Evolutionary conservation across 352 stramenopile species (phyloP).

Genomic region (Blastocystis sp.): DNA sequence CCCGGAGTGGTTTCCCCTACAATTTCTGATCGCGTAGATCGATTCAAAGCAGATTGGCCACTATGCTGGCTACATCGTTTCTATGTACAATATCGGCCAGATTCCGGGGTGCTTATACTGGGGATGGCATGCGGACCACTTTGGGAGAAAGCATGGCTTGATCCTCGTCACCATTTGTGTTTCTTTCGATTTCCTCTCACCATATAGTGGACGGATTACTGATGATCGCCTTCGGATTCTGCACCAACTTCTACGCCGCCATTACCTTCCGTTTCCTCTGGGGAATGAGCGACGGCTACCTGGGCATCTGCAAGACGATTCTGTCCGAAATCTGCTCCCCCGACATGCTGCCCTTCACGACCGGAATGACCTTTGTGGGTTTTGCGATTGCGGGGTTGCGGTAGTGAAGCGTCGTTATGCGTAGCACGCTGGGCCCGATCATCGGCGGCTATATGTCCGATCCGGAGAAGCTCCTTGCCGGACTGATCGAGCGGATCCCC

Average conservation of each 20-base stretch:
- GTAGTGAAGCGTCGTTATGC: background rate
- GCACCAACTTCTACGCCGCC: constrained; percentile 54
- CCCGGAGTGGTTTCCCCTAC: background rate
- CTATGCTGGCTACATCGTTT: constrained; percentile 65
- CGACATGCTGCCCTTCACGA: constrained; percentile 51
- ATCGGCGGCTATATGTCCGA: constrained; percentile 60
- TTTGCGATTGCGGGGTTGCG: constrained; percentile 11
- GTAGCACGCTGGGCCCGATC: constrained; percentile 40
- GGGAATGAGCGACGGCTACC: constrained; percentile 57
- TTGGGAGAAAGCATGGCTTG: constrained; percentile 32
- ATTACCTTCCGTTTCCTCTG: constrained; percentile 56
- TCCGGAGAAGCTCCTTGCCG: constrained; percentile 32
- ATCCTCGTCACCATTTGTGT: constrained; percentile 44
- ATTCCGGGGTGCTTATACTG: constrained; percentile 61
- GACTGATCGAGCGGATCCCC: constrained; percentile 35
- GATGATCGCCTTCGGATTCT: constrained; percentile 53
- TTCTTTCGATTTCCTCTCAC: background rate
- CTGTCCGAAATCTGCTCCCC: constrained; percentile 46
- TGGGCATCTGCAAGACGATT: constrained; percentile 66
- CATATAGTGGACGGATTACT: constrained; percentile 18
- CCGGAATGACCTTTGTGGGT: constrained; percentile 40
- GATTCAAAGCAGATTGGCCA: constrained; percentile 43
- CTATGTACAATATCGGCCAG: constrained; percentile 56
- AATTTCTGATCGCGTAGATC: background rate
- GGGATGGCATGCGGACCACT: constrained; percentile 58